Conservation (phyloP, 441 rosid genomes). For the Theobroma grandiflorum region DNA sequence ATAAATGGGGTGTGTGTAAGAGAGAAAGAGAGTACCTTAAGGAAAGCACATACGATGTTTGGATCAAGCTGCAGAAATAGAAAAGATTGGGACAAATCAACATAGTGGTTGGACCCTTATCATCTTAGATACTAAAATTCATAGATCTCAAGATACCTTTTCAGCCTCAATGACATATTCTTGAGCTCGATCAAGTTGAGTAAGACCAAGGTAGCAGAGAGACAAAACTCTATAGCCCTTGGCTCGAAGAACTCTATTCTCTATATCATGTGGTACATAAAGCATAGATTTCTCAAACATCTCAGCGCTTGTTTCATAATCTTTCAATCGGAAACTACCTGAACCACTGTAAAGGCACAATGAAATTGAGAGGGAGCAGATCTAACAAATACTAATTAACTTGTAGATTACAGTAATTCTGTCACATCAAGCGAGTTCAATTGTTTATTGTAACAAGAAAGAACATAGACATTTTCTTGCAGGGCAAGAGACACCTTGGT, state of each 20-base stretch:
- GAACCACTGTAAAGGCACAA: constrained; percentile 67
- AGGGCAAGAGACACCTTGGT: neutral
- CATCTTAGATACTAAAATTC: constrained; percentile 29
- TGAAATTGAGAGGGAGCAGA: constrained; percentile 2
- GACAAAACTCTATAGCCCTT: constrained; percentile 94
- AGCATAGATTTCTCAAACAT: constrained; percentile 96
- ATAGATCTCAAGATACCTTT: constrained; percentile 57
- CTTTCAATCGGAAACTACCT: constrained; percentile 74
- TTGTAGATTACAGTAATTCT: neutral
- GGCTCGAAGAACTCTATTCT: constrained; percentile 77
- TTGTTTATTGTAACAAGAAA: neutral
- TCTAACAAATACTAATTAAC: neutral
- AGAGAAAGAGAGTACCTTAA: constrained; percentile 67
- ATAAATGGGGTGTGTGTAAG: neutral
- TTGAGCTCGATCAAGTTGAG: constrained; percentile 82
- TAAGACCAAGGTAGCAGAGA: constrained; percentile 87
- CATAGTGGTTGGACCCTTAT: neutral
- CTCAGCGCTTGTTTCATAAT: constrained; percentile 81
- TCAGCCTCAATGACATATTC: constrained; percentile 92
- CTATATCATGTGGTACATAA: constrained; percentile 72
- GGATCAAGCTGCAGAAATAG: constrained; percentile 86
- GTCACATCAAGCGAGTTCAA: neutral
- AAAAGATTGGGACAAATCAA: constrained; percentile 30
- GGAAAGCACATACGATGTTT: constrained; percentile 77
- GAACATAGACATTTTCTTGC: constrained; percentile 11